Conservation (phyloP, 257 asterid species). For the Solanum lycopersicoides region DNA sequence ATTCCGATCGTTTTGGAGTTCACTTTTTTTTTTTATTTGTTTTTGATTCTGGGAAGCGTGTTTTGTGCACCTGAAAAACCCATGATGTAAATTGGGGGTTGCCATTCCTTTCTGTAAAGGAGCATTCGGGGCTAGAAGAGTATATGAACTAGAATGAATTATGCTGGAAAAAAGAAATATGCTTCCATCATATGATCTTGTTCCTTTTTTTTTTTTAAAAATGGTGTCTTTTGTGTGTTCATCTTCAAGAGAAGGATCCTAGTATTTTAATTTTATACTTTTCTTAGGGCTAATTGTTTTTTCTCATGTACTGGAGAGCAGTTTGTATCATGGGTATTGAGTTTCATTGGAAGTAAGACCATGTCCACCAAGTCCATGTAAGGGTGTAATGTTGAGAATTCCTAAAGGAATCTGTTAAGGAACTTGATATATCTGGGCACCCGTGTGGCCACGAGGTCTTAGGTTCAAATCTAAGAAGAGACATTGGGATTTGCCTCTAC, state of each 20-base stretch:
- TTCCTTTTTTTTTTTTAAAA: neutral
- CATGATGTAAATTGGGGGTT: neutral
- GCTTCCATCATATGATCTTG: neutral
- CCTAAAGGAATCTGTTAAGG: neutral
- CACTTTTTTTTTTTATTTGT: neutral
- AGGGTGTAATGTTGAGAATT: neutral
- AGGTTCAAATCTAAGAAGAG: neutral
- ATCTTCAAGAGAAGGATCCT: neutral
- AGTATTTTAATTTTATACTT: neutral
- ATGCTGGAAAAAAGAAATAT: neutral
- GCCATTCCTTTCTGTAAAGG: neutral
- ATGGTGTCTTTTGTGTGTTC: neutral
- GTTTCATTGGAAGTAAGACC: neutral
- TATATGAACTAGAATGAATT: neutral
- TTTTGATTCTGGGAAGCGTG: neutral
- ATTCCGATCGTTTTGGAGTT: neutral
- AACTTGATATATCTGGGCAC: neutral
- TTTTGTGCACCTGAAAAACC: neutral
- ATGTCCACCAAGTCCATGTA: neutral
- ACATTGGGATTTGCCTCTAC: neutral
- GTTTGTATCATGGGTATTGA: neutral
- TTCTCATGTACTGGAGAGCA: neutral
- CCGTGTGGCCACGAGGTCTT: neutral
- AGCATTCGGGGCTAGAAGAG: neutral
- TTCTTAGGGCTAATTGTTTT: neutral